phyloP scores from a whole-genome alignment of 441 rosid species.

The Croton laevigatus region DNA sequence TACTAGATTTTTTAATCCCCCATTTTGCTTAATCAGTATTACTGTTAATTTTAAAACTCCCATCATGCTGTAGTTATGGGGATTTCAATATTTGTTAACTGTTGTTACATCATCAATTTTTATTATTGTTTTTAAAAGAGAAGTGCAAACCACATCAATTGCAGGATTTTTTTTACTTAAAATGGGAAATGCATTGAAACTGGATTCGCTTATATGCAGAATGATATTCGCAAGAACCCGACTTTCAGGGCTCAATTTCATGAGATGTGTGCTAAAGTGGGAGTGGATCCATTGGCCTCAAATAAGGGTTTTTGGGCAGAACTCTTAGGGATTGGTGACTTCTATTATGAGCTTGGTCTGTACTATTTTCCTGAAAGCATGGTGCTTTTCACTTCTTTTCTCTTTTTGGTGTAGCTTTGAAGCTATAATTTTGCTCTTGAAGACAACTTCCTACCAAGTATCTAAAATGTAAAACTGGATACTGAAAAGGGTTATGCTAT shows the following conservation, averaged over 20 bases:
- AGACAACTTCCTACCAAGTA: not conserved
- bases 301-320: constrained; percentile 96
- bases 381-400: not conserved
- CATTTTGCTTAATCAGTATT: not conserved
- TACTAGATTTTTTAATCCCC: not conserved
- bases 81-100: too few relatives aligned
- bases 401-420: not conserved
- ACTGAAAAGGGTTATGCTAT: not conserved
- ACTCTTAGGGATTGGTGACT: constrained; percentile 87
- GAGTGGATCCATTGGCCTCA: constrained; percentile 92
- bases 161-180: not conserved
- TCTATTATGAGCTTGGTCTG: constrained; percentile 89
- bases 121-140: too few relatives aligned
- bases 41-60: not conserved
- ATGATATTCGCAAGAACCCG: constrained; percentile 83
- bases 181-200: not conserved
- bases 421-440: not conserved
- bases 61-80: not conserved
- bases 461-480: not conserved
- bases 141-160: not conserved
- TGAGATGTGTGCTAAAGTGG: constrained; percentile 94
- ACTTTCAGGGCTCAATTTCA: constrained; percentile 88
- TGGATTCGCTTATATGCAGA: constrained; percentile 44
- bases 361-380: not conserved
- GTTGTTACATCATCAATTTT: too few relatives aligned